Conservation (phyloP, 2,329 filamentous ascomycete species). For the Pseudovirgaria hyperparasitica region DNA sequence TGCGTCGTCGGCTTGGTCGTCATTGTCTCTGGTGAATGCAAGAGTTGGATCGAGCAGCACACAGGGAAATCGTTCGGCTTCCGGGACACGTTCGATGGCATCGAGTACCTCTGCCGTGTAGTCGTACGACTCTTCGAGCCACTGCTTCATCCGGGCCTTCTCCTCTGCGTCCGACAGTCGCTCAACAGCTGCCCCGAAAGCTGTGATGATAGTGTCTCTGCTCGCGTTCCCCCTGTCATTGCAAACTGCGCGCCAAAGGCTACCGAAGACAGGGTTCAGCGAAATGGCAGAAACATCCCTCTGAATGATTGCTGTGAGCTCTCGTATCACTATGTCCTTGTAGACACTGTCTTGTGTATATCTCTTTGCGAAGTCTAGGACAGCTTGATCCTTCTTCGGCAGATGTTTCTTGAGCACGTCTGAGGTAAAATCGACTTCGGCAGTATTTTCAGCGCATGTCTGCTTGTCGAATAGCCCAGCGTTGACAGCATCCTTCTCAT, state of each 20-base stretch:
- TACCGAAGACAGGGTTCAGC: conserved; percentile 38
- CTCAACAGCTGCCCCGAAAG: conserved; percentile 30
- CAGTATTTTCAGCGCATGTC: conserved; percentile 6
- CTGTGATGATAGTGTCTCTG: conserved; percentile 29
- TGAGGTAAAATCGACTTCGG: conserved; percentile 7
- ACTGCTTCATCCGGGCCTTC: conserved; percentile 30
- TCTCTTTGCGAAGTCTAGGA: conserved; percentile 18
- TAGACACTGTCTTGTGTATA: conserved; percentile 29
- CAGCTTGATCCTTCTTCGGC: conserved; percentile 18
- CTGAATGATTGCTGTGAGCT: conserved; percentile 32
- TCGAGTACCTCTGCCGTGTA: conserved; percentile 31
- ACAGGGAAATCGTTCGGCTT: conserved; percentile 31
- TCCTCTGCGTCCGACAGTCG: conserved; percentile 18
- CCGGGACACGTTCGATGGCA: conserved; percentile 24
- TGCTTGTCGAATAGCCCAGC: conserved; percentile 9
- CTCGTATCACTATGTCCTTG: conserved; percentile 23
- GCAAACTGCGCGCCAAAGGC: conserved; percentile 37
- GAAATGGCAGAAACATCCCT: conserved; percentile 32
- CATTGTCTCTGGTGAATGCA: conserved; percentile 6
- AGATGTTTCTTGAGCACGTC: conserved; percentile 17
- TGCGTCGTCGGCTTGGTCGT: conserved; percentile 8
- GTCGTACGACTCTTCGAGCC: conserved; percentile 41
- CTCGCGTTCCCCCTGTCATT: conserved; percentile 31
- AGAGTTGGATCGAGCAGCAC: conserved; percentile 39
- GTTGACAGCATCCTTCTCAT: conserved; percentile 9